Conservation (phyloP, 768 basidiomycete species). For the Crucibulum laeve region DNA sequence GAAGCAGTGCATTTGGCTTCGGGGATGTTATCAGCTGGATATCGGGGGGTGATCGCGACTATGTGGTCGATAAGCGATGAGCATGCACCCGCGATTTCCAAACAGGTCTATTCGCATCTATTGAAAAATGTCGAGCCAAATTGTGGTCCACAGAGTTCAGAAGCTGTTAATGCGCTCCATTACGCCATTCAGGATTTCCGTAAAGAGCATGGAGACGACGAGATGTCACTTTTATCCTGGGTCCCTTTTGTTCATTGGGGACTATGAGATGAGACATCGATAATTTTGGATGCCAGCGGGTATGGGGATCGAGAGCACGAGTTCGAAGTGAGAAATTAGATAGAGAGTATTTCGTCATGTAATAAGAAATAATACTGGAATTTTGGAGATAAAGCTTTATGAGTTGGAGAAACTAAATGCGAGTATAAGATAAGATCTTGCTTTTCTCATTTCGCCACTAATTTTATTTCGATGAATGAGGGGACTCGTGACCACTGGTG, state of each 20-base stretch:
- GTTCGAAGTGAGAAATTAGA: no score
- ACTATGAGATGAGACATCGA: no score
- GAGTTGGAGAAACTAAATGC: no score
- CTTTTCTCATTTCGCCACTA: no score
- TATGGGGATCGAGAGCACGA: no score
- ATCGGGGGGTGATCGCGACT: slow-evolving; percentile 27
- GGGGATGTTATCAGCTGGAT: slow-evolving; percentile 30
- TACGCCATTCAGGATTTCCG: slow-evolving; percentile 10
- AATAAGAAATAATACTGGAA: no score
- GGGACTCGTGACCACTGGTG: no score
- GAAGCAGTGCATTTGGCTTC: slow-evolving; percentile 35
- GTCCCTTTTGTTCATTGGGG: slow-evolving; percentile 15
- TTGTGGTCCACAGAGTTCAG: slow-evolving; percentile 1
- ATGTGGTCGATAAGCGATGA: slow-evolving; percentile 33
- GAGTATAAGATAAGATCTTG: no score
- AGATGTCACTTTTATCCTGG: slow-evolving; percentile 8
- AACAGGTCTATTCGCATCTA: slow-evolving; percentile 20
- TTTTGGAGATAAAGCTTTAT: no score
- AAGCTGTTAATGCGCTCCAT: slow-evolving; percentile 14
- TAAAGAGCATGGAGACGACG: slow-evolving; percentile 4
- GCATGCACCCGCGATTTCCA: slow-evolving; percentile 21
- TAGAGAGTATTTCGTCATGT: no score
- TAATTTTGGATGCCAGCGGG: no score
- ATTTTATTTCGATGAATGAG: no score
- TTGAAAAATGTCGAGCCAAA: neutral